Base-by-base conservation (phyloP, 139 green algal genomes). In the Chlamydomonas applanata region DNA sequence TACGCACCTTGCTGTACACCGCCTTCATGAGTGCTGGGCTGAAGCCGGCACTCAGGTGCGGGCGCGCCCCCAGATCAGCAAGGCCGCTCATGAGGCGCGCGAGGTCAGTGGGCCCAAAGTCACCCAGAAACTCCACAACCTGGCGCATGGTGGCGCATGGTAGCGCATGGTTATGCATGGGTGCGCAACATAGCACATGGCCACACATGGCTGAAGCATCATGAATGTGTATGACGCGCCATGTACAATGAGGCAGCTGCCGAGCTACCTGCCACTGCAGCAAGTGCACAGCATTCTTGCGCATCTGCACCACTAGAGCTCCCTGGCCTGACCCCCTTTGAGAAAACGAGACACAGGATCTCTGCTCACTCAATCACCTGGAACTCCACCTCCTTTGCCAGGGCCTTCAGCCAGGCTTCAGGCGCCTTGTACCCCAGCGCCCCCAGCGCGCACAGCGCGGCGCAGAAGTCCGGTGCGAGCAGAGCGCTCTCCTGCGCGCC, bases 121-220 rank as follows among this genome's bases (percentile, higher is more conserved):
- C 85, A 2, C 63, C 32, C 16, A 62, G 30, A 61, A 90, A 90
- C 75, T 90, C 85, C 0, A n/a, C 57, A 30, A 89, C 60, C 69
- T 84, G 78, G 45, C 46, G 36, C 24, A 20, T 7, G 54, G 3
- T n/a, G n/a, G n/a, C n/a, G n/a, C n/a, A n/a, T n/a, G n/a, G n/a
- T n/a, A n/a, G n/a, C n/a, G n/a, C n/a, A n/a, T n/a, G n/a, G n/a
- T n/a, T n/a, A n/a, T n/a, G n/a, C n/a, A n/a, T n/a, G n/a, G n/a
- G n/a, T n/a, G n/a, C n/a, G n/a, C n/a, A n/a, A n/a, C n/a, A n/a
- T n/a, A n/a, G n/a, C n/a, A n/a, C n/a, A n/a, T n/a, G n/a, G n/a
- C n/a, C n/a, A n/a, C n/a, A n/a, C n/a, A n/a, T n/a, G n/a, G n/a
- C n/a, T n/a, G n/a, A n/a, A n/a, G n/a, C n/a, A n/a, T n/a, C n/a